Conservation (phyloP, 2,329 filamentous ascomycete genomes). For the Alternaria sp. region DNA sequence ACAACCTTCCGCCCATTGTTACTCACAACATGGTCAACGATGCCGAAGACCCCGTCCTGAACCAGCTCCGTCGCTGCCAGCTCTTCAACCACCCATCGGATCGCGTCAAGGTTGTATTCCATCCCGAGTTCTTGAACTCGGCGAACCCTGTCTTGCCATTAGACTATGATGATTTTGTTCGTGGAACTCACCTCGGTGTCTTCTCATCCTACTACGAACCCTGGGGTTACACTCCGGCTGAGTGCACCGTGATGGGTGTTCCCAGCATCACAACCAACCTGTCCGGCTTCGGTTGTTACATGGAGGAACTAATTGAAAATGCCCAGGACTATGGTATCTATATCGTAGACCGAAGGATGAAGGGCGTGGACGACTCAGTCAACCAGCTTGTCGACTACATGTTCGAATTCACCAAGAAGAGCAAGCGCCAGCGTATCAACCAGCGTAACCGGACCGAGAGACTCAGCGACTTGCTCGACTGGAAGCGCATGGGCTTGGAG, state of each 20-base stretch:
- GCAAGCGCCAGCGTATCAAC: slow-evolving; percentile 95
- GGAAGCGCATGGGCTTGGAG: slow-evolving; percentile 99
- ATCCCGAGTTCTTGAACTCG: slow-evolving; percentile 96
- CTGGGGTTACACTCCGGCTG: slow-evolving; percentile 97
- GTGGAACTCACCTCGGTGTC: slow-evolving; percentile 92
- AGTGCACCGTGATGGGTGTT: slow-evolving; percentile 99
- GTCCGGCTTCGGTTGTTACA: slow-evolving; percentile 98
- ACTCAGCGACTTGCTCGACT: slow-evolving; percentile 92
- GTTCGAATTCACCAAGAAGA: slow-evolving; percentile 94
- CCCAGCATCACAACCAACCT: slow-evolving; percentile 98
- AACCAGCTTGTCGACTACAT: slow-evolving; percentile 92
- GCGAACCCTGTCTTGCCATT: slow-evolving; percentile 93
- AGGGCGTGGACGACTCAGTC: slow-evolving; percentile 96
- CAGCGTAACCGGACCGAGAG: slow-evolving; percentile 96
- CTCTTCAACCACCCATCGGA: slow-evolving; percentile 96
- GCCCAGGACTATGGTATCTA: slow-evolving; percentile 98
- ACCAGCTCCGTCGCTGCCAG: slow-evolving; percentile 93
- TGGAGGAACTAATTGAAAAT: slow-evolving; percentile 99
- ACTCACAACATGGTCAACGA: slow-evolving; percentile 99
- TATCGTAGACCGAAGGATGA: slow-evolving; percentile 93
- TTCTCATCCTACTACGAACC: slow-evolving; percentile 99
- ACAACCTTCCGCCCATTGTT: slow-evolving; percentile 89
- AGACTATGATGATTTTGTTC: slow-evolving; percentile 98
- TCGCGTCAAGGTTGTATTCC: slow-evolving; percentile 97
- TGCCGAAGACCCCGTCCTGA: slow-evolving; percentile 88